Evolutionary conservation across 495 filamentous ascomycete species (phyloP), one percentile per base, ranked within the genome.

Genomic region (Penicillium verhagenii): DNA sequence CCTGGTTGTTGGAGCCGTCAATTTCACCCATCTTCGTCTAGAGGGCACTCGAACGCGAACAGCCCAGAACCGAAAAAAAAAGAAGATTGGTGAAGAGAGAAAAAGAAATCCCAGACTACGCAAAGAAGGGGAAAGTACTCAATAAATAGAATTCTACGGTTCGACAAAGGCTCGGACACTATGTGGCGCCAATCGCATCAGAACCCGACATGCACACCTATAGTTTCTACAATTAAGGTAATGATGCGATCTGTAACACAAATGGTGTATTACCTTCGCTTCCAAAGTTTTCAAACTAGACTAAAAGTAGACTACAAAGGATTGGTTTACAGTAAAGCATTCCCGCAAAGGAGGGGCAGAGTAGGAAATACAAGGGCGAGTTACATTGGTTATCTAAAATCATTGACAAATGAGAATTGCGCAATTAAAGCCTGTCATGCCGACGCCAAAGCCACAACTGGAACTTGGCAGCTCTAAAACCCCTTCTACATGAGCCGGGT

Each of bases 341-440:
- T n/a, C 37, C n/a, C 21, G 18, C 13, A 14, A 35, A 35, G 3
- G 33, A 14, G 33, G 33, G 33, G 13, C 14, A 35, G 0, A 35
- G n/a, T n/a, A 16, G 16, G 33, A n/a, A 35, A 14, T 35, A 35
- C 13, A 35, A 14, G 13, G 13, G 4, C 6, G 13, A 35, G 14
- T 35, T n/a, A 35, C 33, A 28, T 26, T 52, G 35, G 37, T 23
- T 26, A 33, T 26, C 18, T 18, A 40, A 39, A 29, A 19, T 38
- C 6, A 16, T 52, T 52, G 49, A 52, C 49, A 52, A 52, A 52
- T 52, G 24, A 20, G n/a, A 52, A 52, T 52, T 37, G 49, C 37
- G 49, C 49, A 52, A 52, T 52, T 43, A n/a, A 11, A 19, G 13
- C 39, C 16, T n/a, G 37, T 14, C 24, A 52, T 43, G 49, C 49